Evolutionary conservation across 2,329 filamentous ascomycete genomes (phyloP), one percentile per base, ranked within the genome.

Genomic region (Colletotrichum karsti): DNA sequence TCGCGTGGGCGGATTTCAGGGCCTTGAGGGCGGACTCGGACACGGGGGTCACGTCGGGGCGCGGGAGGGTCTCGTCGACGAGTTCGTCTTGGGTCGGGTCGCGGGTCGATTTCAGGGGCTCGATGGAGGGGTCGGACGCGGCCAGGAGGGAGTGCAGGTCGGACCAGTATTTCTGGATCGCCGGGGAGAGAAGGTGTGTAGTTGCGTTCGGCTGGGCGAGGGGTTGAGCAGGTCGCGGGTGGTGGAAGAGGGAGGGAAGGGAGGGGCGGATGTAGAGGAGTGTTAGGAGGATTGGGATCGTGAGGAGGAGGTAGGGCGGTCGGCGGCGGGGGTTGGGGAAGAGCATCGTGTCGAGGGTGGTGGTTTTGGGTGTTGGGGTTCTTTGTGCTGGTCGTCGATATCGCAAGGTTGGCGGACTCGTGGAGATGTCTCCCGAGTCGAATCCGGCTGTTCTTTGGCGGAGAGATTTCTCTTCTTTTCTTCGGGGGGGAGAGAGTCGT

Each of bases 41-140:
- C 2, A 72, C 46, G 20, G 18, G 28, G 18, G 64, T 44, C 53
- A 70, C 56, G 37, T 70, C 65, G 24, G 62, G 69, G 18, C 70
- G 70, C 35, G 58, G 66, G 13, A 59, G 59, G 18, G 65, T 35
- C 35, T 59, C 30, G 39, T 46, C 59, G 20, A 63, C 63, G 22
- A 71, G 46, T 33, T 72, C 67, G 4, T 60, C 63, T 22, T 10
- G 39, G 3, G 59, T 67, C 4, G 54, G 46, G 7, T 30, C 13
- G 33, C 54, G 22, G n/a, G 13, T 8, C 39, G 62, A 30, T 12
- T 51, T 37, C 20, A 72, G 48, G 35, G 62, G 39, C 12, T 46
- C 24, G 5, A 71, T 28, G 4, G 41, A 55, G 7, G 69, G 69
- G 5, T 61, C 62, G 1, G 53, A 39, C 24, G 50, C 28, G 26